Percentiles rank a stretch among this genome's conserved stretches.
phyloP scores from a whole-genome alignment of 352 stramenopile species.

The Phytophthora pisi region DNA sequence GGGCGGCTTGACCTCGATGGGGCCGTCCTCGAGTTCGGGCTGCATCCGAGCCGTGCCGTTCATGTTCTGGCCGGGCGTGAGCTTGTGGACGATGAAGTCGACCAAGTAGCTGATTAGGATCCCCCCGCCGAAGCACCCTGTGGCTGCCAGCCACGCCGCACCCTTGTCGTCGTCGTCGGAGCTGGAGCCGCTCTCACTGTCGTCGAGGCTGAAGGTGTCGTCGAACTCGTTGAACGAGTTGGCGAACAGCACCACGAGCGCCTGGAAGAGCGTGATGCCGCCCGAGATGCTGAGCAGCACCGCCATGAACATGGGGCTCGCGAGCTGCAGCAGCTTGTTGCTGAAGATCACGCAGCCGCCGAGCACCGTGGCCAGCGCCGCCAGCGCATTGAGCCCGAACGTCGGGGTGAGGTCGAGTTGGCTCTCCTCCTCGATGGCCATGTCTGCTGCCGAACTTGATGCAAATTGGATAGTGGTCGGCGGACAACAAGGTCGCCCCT shows the following conservation, averaged over 20 bases:
- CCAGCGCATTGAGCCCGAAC: constrained; percentile 64
- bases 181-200: constrained; percentile 18
- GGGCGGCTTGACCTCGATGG: constrained; percentile 39
- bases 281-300: constrained; percentile 68
- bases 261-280: constrained; percentile 82
- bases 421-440: constrained; percentile 39
- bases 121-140: constrained; percentile 85
- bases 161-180: constrained; percentile 31
- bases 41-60: constrained; percentile 47
- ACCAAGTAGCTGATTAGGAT: constrained; percentile 67
- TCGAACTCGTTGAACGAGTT: constrained; percentile 48
- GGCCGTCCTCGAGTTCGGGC: constrained; percentile 43
- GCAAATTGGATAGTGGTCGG: constrained; percentile 30
- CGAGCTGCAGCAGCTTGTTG: constrained; percentile 66
- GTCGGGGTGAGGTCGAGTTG: constrained; percentile 35
- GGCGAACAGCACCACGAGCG: constrained; percentile 74
- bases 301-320: constrained; percentile 62
- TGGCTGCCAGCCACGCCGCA: constrained; percentile 79
- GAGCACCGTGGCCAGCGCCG: constrained; percentile 62
- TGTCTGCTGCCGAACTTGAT: constrained; percentile 23
- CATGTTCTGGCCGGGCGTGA: constrained; percentile 44
- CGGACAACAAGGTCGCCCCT: background rate
- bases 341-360: constrained; percentile 77
- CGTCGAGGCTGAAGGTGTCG: constrained; percentile 36
- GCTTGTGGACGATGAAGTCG: constrained; percentile 52